phyloP scores from a whole-genome alignment of 2,329 filamentous ascomycete genomes.

The Graphiopsis chlorocephala region DNA sequence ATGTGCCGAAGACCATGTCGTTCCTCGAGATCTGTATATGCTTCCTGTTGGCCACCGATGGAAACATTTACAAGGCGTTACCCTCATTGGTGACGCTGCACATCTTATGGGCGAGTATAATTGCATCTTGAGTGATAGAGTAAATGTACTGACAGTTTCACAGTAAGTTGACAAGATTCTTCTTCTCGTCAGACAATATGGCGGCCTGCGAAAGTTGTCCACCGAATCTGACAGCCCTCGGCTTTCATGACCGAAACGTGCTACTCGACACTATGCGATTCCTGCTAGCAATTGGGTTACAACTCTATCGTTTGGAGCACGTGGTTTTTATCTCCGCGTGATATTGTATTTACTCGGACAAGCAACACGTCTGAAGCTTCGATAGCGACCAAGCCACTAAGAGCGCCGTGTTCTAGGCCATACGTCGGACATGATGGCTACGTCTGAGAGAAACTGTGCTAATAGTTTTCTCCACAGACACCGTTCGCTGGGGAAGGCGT shows the following conservation, averaged over 20 bases:
- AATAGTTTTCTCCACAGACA: not conserved
- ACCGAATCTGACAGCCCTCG: not conserved
- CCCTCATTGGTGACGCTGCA: constrained; percentile 42
- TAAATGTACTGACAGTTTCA: constrained; percentile 20
- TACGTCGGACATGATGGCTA: not conserved
- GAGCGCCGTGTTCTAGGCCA: not conserved
- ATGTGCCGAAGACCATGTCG: constrained; percentile 24
- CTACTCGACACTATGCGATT: not conserved
- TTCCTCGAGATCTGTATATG: constrained; percentile 37
- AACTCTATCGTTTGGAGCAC: not conserved
- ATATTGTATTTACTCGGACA: too few relatives aligned
- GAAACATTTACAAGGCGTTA: constrained; percentile 37
- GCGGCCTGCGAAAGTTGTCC: not conserved
- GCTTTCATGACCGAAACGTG: not conserved
- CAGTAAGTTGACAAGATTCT: constrained; percentile 26
- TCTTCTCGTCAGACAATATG: not conserved
- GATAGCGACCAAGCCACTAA: not conserved
- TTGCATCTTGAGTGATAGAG: not conserved
- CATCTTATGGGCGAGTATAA: constrained; percentile 34
- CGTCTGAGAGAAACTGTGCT: not conserved
- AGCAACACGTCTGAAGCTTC: not conserved
- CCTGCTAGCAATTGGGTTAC: not conserved
- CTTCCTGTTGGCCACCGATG: constrained; percentile 40
- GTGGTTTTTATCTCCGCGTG: not conserved
- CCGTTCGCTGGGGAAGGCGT: constrained; percentile 37